Evolutionary conservation across 2,329 filamentous ascomycete species (phyloP), one percentile per base, ranked within the genome.

Genomic region (Pseudogymnoascus pannorum): DNA sequence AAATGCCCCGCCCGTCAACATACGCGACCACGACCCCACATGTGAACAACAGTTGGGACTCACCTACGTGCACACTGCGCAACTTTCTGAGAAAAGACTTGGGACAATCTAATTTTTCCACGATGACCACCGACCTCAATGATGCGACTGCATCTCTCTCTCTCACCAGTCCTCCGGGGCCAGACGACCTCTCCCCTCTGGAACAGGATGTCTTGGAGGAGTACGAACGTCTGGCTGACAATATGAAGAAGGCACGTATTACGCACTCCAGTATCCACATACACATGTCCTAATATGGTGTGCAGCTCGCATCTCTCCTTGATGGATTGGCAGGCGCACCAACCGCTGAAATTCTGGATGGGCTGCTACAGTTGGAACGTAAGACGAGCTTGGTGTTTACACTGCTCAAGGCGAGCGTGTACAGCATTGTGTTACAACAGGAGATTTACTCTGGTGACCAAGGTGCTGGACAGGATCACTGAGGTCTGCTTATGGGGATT

Each of bases 341-440:
- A 0, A 87, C 91, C 20, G 87, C 88, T 5, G 91, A 89, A 67
- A 92, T 95, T 62, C 81, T 95, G 60, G 91, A 99, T 74, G 88
- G 90, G 7, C 80, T 99, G 68, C 81, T 94, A 60, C 87, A 92
- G 44, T 79, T 99, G 60, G 94, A 99, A 79, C 82, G 94, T 68
- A 97, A 97, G 80, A 97, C 93, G 44, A 92, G 91, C 67, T 79
- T 96, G 60, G 93, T 97, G 20, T 97, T 96, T 75, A 99, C 94
- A 65, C 76, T 97, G 72, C 82, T 99, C 72, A 99, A 99, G 79
- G 93, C 94, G 16, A 97, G 93, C 75, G 94, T 99, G 66, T 99
- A 99, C 78, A 96, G 90, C 72, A 99, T 99, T 78, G 92, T 99
- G 64, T 75, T 99, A 78, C 93, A 99, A 82, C 93, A 97, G 81